A percentile compares a stretch with the other conserved stretches of the same genome.
phyloP scores from a whole-genome alignment of 495 filamentous ascomycete species.

The Polyplosphaeria fusca region DNA sequence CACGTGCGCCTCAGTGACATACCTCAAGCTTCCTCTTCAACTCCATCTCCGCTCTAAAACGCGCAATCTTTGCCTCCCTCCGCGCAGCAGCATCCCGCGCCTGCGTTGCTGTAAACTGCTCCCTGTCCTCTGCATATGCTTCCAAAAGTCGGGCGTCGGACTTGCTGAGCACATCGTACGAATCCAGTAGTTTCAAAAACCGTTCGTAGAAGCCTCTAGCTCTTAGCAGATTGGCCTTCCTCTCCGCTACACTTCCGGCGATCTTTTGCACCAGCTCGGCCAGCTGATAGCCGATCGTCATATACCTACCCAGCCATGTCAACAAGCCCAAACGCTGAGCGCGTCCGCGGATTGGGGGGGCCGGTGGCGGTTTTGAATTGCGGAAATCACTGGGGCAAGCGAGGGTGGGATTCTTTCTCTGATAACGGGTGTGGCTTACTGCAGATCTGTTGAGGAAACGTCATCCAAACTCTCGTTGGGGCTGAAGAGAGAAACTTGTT shows the following conservation, averaged over 20 bases:
- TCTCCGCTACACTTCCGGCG: constrained; percentile 47
- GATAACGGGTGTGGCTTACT: constrained; percentile 53
- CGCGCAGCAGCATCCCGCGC: constrained; percentile 67
- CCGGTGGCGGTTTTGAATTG: too few species aligned
- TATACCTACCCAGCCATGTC: constrained; percentile 52
- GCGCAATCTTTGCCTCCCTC: constrained; percentile 77
- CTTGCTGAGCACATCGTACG: constrained; percentile 67
- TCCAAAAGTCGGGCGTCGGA: constrained; percentile 69
- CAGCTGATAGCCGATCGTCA: constrained; percentile 64
- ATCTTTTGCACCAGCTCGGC: constrained; percentile 64
- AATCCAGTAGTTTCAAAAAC: constrained; percentile 71
- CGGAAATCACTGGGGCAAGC: too few species aligned
- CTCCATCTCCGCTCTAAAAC: constrained; percentile 82
- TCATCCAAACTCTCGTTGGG: constrained; percentile 89
- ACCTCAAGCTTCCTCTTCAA: constrained; percentile 80
- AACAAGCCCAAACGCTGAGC: constrained; percentile 12
- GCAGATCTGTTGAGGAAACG: constrained; percentile 75
- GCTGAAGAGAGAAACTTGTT: constrained; percentile 76
- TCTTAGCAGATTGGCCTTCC: constrained; percentile 59
- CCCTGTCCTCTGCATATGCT: constrained; percentile 62
- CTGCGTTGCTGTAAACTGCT: constrained; percentile 65
- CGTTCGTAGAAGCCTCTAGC: constrained; percentile 69
- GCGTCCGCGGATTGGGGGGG: too few species aligned
- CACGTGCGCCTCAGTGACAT: constrained; percentile 1
- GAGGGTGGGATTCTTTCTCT: too few species aligned